These are phyloP conservation scores for Capronia coronata DNA, from an alignment of 2,329 filamentous ascomycete genomes.

Conservation along the genomic window DNA sequence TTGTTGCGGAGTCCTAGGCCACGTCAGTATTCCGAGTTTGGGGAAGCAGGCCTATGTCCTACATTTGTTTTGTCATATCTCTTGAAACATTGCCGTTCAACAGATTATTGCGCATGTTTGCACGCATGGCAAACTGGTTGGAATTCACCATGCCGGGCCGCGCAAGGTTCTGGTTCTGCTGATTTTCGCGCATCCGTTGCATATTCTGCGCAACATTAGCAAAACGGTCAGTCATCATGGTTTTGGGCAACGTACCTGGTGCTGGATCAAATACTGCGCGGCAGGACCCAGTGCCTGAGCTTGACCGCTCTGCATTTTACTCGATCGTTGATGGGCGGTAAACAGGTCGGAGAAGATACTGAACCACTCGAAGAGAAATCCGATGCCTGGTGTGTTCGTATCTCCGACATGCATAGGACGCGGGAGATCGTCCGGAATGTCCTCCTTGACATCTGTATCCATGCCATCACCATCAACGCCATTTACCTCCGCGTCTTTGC, in stretches of 20 bases:
- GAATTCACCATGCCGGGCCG: conserved; percentile 56
- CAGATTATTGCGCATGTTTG: conserved; percentile 23
- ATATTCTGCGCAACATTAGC: conserved; percentile 14
- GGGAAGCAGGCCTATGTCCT: background rate
- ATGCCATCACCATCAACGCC: conserved; percentile 67
- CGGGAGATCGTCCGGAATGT: conserved; percentile 72
- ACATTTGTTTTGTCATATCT: conserved; percentile 25
- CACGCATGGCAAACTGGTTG: conserved; percentile 59
- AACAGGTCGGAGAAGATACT: conserved; percentile 96
- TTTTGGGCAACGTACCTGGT: conserved; percentile 57
- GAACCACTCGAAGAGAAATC: conserved; percentile 95
- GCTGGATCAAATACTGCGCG: conserved; percentile 71
- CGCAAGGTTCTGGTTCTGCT: conserved; percentile 66
- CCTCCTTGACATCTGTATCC: conserved; percentile 77
- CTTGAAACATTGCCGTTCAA: conserved; percentile 24
- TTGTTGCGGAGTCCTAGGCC: conserved; percentile 27
- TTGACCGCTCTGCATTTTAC: conserved; percentile 47
- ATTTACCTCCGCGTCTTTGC: conserved; percentile 64
- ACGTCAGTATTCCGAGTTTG: conserved; percentile 4
- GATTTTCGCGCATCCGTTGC: conserved; percentile 59
- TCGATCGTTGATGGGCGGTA: conserved; percentile 68
- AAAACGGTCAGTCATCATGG: conserved; percentile 14
- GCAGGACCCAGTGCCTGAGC: conserved; percentile 37
- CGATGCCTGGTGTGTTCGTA: conserved; percentile 55
- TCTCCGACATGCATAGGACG: conserved; percentile 49